Evolutionary conservation across 116 monocot species (phyloP).

Genomic region (Papilionanthe hybrid): DNA sequence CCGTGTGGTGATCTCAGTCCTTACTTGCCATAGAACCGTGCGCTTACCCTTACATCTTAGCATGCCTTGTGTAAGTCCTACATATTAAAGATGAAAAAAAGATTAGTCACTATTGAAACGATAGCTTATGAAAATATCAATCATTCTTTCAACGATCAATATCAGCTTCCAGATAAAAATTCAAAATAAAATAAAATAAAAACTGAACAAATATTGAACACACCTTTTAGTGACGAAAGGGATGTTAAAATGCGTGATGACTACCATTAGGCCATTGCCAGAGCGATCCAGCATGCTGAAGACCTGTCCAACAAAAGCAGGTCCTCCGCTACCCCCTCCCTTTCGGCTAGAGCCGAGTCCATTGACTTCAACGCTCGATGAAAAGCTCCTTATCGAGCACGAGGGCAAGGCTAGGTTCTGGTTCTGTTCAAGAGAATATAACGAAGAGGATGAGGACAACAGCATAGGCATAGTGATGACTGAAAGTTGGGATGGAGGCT

Average conservation of each 20-base stretch:
- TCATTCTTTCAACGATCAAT: background rate
- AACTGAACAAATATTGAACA: background rate
- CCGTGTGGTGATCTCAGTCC: no score
- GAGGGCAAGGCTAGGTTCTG: constrained; percentile 8
- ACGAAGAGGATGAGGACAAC: constrained; percentile 13
- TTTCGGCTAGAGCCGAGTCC: constrained; percentile 29
- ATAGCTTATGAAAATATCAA: background rate
- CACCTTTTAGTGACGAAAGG: constrained; percentile 77
- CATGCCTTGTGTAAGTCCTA: no score
- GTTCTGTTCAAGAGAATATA: constrained; percentile 3
- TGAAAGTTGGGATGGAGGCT: background rate
- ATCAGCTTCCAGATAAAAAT: no score
- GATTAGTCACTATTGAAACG: no score
- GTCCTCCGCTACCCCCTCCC: constrained; percentile 36
- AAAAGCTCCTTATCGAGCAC: constrained; percentile 32
- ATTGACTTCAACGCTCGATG: constrained; percentile 41
- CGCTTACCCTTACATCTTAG: no score
- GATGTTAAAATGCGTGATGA: constrained; percentile 61
- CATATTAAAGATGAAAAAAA: no score
- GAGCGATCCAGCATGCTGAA: constrained; percentile 97
- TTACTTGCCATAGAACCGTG: no score
- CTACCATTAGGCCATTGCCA: constrained; percentile 89
- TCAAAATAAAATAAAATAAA: no score
- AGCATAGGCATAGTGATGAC: constrained; percentile 24
- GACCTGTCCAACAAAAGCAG: constrained; percentile 91